These are phyloP conservation scores for Cicer chorassanicum DNA, from an alignment of 306 rosid species.

Conservation along the genomic window DNA sequence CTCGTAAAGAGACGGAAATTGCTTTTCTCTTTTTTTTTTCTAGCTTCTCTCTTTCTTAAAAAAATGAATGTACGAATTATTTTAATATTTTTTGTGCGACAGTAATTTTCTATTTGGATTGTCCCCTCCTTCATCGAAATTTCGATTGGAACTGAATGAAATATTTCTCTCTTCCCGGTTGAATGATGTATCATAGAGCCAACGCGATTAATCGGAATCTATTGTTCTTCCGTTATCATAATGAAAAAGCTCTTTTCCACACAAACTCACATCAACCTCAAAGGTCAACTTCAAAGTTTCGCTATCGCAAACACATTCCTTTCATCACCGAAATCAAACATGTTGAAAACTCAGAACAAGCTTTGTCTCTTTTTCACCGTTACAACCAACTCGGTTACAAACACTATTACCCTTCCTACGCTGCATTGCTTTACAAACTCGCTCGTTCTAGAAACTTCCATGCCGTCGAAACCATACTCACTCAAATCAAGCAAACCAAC, in stretches of 20 bases:
- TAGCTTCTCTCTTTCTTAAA: too few relatives aligned
- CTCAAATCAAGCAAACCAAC: conserved; percentile 51
- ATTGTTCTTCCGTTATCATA: conserved; percentile 37
- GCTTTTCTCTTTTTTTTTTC: too few relatives aligned
- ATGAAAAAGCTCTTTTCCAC: neutral
- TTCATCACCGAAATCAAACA: conserved; percentile 68
- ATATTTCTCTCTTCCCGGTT: neutral
- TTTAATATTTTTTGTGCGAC: too few relatives aligned
- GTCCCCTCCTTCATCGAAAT: neutral
- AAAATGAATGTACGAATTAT: too few relatives aligned
- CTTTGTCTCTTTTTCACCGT: conserved; percentile 64
- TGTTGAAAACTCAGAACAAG: conserved; percentile 61
- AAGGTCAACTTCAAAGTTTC: conserved; percentile 42
- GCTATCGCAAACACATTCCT: conserved; percentile 56
- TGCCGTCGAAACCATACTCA: conserved; percentile 64
- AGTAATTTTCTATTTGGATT: too few relatives aligned
- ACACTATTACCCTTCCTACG: conserved; percentile 85
- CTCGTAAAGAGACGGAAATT: too few relatives aligned
- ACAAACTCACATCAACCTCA: neutral
- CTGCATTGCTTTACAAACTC: conserved; percentile 79
- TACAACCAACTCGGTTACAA: conserved; percentile 65
- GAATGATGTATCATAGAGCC: conserved; percentile 49
- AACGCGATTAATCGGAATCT: conserved; percentile 39
- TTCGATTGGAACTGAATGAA: neutral
- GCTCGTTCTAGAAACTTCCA: conserved; percentile 74